Base-by-base conservation (phyloP, 2,329 filamentous ascomycete species). In the Colletotrichum acutatum region DNA sequence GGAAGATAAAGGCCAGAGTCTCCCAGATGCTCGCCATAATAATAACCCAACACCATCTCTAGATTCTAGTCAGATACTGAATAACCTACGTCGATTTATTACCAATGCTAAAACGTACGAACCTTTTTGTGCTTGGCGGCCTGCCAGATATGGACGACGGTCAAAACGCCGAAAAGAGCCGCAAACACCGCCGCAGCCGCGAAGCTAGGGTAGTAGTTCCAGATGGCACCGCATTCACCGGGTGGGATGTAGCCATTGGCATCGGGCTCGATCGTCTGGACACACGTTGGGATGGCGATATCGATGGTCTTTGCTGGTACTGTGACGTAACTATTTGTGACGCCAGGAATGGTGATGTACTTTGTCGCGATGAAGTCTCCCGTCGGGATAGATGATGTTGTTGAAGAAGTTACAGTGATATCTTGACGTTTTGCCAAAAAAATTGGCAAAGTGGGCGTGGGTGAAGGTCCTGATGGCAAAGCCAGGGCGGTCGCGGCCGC, bases 31-130 rank as follows among this genome's bases (percentile, higher is more conserved):
- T 75, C n/a, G 80, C 81, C 81, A 82, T 82, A 74, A 80, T 77
- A 37, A 82, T 81, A 11, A 81, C 80, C 81, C 80, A 83, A 42
- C 78, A 82, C 76, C 80, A 83, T 56, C 68, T 75, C 78, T 79
- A 54, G 34, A 11, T 7, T 4, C 19, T 4, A 1, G 49, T 60
- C 46, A 62, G 46, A 16, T 14, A 4, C 37, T 22, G 24, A 57
- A 5, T 6, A 19, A 19, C 14, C 3, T 14, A 26, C 14, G 22
- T n/a, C 14, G 30, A 7, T 6, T 11, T 16, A n/a, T 0, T 24
- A 12, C 30, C 26, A 28, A 2, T 9, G 24, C 26, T 5, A 12
- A 32, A 53, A 69, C 52, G n/a, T 58, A 64, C 54, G 72, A 24
- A 79, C 77, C 75, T 79, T 79, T 63, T 73, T 76, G 60, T 79